phyloP scores from a whole-genome alignment of 2,329 filamentous ascomycete genomes.

The Apiospora phragmitis region DNA sequence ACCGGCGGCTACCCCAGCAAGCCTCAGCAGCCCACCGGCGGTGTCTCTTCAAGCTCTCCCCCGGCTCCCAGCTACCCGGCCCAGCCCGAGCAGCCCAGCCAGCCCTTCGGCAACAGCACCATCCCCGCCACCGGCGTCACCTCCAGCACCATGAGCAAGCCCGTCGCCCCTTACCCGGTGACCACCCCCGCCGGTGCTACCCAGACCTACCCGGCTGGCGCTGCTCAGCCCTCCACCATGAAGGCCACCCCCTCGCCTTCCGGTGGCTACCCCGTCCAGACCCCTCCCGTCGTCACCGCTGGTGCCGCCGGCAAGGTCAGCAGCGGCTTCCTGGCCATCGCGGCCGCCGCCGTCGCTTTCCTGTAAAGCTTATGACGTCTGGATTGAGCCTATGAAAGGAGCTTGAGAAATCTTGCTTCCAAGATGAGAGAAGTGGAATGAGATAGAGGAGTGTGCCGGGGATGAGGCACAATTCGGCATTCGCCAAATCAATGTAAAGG shows the following conservation, averaged over 20 bases:
- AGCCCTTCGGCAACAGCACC: background rate
- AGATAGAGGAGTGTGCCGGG: background rate
- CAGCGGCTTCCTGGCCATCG: conserved; percentile 25
- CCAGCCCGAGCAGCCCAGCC: background rate
- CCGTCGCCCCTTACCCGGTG: background rate
- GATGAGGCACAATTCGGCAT: background rate
- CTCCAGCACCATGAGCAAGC: background rate
- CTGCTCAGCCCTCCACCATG: background rate
- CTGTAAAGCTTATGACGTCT: conserved; percentile 16
- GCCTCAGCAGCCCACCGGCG: background rate
- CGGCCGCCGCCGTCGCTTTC: conserved; percentile 24
- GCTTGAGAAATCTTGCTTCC: background rate
- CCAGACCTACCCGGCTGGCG: background rate
- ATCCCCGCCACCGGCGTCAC: background rate
- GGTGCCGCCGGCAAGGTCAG: conserved; percentile 27
- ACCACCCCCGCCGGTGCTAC: background rate
- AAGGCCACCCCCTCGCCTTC: conserved; percentile 11
- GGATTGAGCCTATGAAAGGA: background rate
- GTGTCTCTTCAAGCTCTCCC: background rate
- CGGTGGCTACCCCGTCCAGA: conserved; percentile 12
- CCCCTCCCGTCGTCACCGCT: conserved; percentile 20
- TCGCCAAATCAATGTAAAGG: background rate
- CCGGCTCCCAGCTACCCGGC: background rate
- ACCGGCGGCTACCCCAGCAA: background rate
- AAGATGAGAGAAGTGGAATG: background rate